Evolutionary conservation across 139 green algal genomes (phyloP), one percentile per base, ranked within the genome.

Genomic region (Micractinium conductrix): DNA sequence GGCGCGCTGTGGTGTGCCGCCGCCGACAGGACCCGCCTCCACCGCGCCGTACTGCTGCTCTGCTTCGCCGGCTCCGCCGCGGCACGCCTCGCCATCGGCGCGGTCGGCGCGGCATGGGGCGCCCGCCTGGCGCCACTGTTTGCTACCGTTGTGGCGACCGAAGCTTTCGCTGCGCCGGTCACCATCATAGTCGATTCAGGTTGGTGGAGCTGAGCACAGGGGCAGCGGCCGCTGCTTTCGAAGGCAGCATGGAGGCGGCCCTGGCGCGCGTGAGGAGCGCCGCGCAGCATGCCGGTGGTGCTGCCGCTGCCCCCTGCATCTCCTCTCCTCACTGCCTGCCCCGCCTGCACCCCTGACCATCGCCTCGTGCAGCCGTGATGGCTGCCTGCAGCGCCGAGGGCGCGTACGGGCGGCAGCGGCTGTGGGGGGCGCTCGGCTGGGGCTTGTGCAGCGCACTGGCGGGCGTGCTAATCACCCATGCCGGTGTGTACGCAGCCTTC

Each of bases 151-250:
- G 40, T 84, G 28, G 38, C 58, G 24, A 80, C 86, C 0, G 86
- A 94, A 63, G 73, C 74, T 10, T 65, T 92, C 42, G 87, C 76
- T 16, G 73, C 91, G 6, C 90, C 91, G 0, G 84, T 88, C 9
- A 85, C 85, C 8, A 89, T 93, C 10, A 80, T 94, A 24, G 86
- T 83, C 0, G 91, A 94, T 63, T 79, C 86, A 73, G 76, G 76
- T 82, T 35, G n/a, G 68, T 45, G n/a, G n/a, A n/a, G n/a, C n/a
- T n/a, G n/a, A n/a, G n/a, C n/a, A n/a, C n/a, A n/a, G n/a, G n/a
- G n/a, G n/a, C n/a, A n/a, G n/a, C n/a, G n/a, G n/a, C n/a, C n/a
- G n/a, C n/a, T n/a, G n/a, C n/a, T n/a, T n/a, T n/a, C n/a, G n/a
- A n/a, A n/a, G n/a, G n/a, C n/a, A n/a, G n/a, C n/a, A n/a, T n/a